These are phyloP conservation scores for Pythium aquatile DNA, from an alignment of 352 stramenopile species.

Conservation along the genomic window DNA sequence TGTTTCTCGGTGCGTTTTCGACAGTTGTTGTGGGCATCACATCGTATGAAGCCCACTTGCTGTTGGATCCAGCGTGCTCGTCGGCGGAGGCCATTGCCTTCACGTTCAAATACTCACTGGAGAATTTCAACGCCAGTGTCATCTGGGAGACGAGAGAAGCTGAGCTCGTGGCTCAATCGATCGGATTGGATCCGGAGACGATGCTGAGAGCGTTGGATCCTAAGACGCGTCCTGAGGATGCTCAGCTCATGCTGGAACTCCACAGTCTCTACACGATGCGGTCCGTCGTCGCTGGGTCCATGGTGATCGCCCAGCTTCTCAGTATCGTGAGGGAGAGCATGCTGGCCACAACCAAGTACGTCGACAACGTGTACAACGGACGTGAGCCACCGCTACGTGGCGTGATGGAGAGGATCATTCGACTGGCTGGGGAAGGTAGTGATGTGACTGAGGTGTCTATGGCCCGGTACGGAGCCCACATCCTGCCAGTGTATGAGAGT, in stretches of 20 bases:
- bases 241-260: constrained; percentile 37
- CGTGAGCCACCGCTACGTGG: constrained; percentile 48
- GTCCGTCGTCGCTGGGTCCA: constrained; percentile 57
- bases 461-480: constrained; percentile 58
- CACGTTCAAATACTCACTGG: constrained; percentile 51
- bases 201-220: constrained; percentile 37
- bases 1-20: constrained; percentile 47
- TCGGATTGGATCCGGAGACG: constrained; percentile 36
- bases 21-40: constrained; percentile 44
- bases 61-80: constrained; percentile 34
- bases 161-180: constrained; percentile 41
- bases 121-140: constrained; percentile 65
- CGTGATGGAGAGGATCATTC: constrained; percentile 60
- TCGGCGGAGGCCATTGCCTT: constrained; percentile 37
- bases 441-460: constrained; percentile 73
- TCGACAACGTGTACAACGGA: constrained; percentile 48
- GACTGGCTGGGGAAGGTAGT: constrained; percentile 49
- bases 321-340: constrained; percentile 59
- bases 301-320: constrained; percentile 62
- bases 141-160: constrained; percentile 57
- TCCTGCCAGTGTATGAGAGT: constrained; percentile 60
- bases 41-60: constrained; percentile 45
- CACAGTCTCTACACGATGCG: constrained; percentile 44
- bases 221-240: constrained; percentile 33
- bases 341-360: constrained; percentile 43